A percentile compares a stretch with the other conserved stretches of the same genome.
Evolutionary conservation across 352 stramenopile genomes (phyloP).

Genomic region (Phytophthora constricta): DNA sequence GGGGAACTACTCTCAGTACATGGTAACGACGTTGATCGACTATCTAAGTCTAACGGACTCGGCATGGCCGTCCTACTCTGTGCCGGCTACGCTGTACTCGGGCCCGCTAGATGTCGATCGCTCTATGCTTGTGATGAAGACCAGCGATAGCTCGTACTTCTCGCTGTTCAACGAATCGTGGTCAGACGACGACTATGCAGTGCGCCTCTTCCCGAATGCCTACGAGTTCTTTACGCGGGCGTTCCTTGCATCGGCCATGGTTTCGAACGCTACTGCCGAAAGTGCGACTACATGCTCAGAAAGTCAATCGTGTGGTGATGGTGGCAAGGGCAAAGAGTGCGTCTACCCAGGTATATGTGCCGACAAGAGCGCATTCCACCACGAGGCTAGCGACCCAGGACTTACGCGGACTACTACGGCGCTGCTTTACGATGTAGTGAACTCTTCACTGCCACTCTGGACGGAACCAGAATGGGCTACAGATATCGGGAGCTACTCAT

Average conservation of each 20-base stretch:
- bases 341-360: conserved; percentile 79
- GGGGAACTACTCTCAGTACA: conserved; percentile 67
- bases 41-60: conserved; percentile 56
- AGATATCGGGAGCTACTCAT: conserved; percentile 81
- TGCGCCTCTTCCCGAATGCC: conserved; percentile 81
- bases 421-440: conserved; percentile 66
- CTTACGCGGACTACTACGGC: conserved; percentile 56
- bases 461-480: conserved; percentile 71
- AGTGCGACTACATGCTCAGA: conserved; percentile 51
- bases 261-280: conserved; percentile 44
- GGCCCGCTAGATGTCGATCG: conserved; percentile 54
- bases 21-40: conserved; percentile 68
- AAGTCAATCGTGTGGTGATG: conserved; percentile 58
- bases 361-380: conserved; percentile 68
- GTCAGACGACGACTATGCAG: conserved; percentile 57
- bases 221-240: conserved; percentile 82
- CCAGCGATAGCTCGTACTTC: conserved; percentile 40
- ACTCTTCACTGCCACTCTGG: conserved; percentile 78
- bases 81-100: conserved; percentile 65
- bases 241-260: conserved; percentile 70
- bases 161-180: conserved; percentile 62
- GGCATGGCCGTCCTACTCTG: conserved; percentile 60
- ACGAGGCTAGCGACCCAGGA: conserved; percentile 77
- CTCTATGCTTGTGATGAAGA: conserved; percentile 60
- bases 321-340: conserved; percentile 69